Evolutionary conservation across 768 basidiomycete genomes (phyloP), one percentile per base, ranked within the genome.

Genomic region (Pholiota microspora): DNA sequence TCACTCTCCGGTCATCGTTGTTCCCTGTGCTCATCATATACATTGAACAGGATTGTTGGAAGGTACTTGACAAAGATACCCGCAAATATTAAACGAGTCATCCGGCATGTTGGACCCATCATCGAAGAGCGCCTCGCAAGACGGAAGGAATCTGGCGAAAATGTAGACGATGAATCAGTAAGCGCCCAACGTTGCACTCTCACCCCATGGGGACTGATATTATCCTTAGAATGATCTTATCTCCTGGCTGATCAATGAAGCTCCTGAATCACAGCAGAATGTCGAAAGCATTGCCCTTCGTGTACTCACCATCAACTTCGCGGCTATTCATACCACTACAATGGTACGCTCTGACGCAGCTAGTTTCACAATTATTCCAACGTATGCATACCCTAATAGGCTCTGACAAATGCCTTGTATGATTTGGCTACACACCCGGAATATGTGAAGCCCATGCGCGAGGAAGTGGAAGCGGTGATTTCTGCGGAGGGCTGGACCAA

Each of bases 381-480:
- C 15, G 7, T 7, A 18, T 3, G n/a, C n/a, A 29, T 28, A 10
- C 1, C n/a, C 16, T 28, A 28, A 25, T 24, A 78, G 77, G 70
- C 67, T 8, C 65, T 77, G n/a, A 71, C 69, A 0, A 66, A 72
- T 21, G 69, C 70, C 0, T 45, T 78, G 1, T 73, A 67, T 49
- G 60, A 76, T 16, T 62, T 81, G 6, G 74, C 76, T 9, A 61
- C 67, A 0, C 44, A 67, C 25, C 73, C 76, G 1, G 63, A 72
- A 23, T 72, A 71, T 45, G 55, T 70, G 1, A 57, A 62, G 2
- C 64, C 70, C 5, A 48, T 82, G 23, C 71, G 80, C 0, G 73
- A 77, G 49, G 81, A 83, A 59, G 67, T 79, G 4, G 74, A 76
- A 42, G 58, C 56, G 1, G 68, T 75, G 5, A 54, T 77, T 7